Conservation (phyloP, 2,329 filamentous ascomycete genomes). For the Ophiostoma perfectum region DNA sequence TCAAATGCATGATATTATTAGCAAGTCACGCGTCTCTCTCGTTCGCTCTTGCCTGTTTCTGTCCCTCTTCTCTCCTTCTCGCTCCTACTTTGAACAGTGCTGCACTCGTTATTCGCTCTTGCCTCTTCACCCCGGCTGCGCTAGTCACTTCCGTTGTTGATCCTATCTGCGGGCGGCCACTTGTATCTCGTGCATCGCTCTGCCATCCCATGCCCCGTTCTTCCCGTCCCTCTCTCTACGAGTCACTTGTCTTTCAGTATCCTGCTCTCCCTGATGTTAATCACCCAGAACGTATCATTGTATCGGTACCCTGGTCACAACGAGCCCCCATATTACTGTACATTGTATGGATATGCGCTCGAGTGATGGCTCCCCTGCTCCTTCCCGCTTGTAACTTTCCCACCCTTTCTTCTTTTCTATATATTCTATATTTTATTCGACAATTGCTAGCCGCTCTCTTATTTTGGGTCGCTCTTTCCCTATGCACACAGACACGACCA, state of each 20-base stretch:
- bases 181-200: conserved; percentile 9
- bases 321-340: conserved; percentile 3
- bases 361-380: conserved; percentile 6
- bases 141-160: conserved; percentile 13
- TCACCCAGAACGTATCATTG: background rate
- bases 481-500: conserved; percentile 16
- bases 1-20: background rate
- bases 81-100: background rate
- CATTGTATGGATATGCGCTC: conserved; percentile 14
- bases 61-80: background rate
- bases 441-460: conserved; percentile 21
- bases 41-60: conserved; percentile 10
- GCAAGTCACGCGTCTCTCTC: background rate
- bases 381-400: conserved; percentile 9
- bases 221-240: background rate
- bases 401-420: conserved; percentile 8
- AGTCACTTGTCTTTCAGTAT: background rate
- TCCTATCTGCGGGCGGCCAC: conserved; percentile 15
- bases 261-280: background rate
- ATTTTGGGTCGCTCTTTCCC: conserved; percentile 16
- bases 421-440: background rate
- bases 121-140: conserved; percentile 8
- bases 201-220: background rate
- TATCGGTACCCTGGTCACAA: background rate
- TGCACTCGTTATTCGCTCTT: conserved; percentile 3